Base-by-base conservation (phyloP, 495 filamentous ascomycete species). In the Stereocaulon alpinum region DNA sequence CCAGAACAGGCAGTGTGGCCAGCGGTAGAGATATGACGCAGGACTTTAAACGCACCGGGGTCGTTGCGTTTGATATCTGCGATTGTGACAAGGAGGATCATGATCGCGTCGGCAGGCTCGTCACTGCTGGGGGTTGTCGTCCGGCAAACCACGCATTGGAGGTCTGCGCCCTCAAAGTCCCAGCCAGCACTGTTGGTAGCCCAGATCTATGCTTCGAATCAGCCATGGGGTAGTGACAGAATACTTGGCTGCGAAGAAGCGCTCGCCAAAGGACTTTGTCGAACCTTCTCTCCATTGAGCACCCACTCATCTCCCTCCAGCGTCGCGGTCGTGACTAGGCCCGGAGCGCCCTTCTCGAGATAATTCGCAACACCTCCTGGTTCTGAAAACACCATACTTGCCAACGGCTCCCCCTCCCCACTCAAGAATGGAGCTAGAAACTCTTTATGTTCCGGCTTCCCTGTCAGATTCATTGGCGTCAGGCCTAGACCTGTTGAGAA, bases 121-220 rank as follows among this genome's bases (percentile, higher is more conserved):
- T 44, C 42, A 3, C 58, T 53, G 14, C 63, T 53, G 2, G 61
- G 60, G 14, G 61, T 51, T 24, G 67, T 56, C 2, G 58, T 65
- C 7, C 77, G 74, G 63, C 78, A 81, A 14, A 80, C 77, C 9
- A 81, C 74, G 59, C 78, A 81, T 49, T 74, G 72, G 6, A 82
- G 67, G 24, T 78, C 76, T n/a, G 75, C 74, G 10, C 79, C 79
- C 56, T 69, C 64, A 55, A 71, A 70, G 56, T 80, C 78, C 77
- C 78, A 81, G 24, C 78, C 79, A 3, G 71, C 72, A 56, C 69
- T 71, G 60, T 80, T 81, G n/a, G 77, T 78, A 37, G 78, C 77
- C 77, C 78, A 81, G 29, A 74, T 67, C 75, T 77, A 27, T 52
- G 10, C 27, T n/a, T n/a, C 10, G 17, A 47, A 22, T 55, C 37